Conservation (phyloP, 2,329 filamentous ascomycete species). For the Cercospora berteroae region DNA sequence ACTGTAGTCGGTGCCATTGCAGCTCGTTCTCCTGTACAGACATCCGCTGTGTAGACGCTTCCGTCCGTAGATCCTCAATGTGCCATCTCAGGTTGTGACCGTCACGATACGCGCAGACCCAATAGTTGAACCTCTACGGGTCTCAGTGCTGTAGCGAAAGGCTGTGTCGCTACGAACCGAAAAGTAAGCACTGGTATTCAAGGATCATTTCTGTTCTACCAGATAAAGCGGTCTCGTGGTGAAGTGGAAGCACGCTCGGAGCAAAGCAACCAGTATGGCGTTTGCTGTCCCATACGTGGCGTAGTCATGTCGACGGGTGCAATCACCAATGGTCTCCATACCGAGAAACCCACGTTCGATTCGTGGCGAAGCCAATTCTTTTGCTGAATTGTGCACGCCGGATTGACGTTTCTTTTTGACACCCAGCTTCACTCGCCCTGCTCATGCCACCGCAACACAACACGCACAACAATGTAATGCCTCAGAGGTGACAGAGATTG, state of each 20-base stretch:
- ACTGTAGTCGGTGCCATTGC: background rate
- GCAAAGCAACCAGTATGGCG: background rate
- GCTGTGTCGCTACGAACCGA: background rate
- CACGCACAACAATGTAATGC: background rate
- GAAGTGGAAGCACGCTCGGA: background rate
- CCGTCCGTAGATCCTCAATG: background rate
- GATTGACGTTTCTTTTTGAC: background rate
- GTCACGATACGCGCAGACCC: background rate
- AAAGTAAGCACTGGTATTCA: background rate
- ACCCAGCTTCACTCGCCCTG: background rate
- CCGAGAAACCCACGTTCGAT: slow-evolving; percentile 3
- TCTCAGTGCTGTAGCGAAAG: background rate
- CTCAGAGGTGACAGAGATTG: background rate
- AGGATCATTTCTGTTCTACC: background rate
- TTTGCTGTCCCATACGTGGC: background rate
- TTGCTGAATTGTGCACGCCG: background rate
- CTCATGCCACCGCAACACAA: background rate
- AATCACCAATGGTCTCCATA: background rate
- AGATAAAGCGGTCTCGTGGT: background rate
- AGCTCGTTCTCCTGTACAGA: background rate
- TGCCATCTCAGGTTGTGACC: background rate
- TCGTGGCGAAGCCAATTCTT: slow-evolving; percentile 4
- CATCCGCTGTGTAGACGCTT: background rate
- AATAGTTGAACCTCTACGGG: background rate
- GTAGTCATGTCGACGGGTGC: background rate